Base-by-base conservation (phyloP, 2,329 filamentous ascomycete genomes). In the Colletotrichum paranaense region DNA sequence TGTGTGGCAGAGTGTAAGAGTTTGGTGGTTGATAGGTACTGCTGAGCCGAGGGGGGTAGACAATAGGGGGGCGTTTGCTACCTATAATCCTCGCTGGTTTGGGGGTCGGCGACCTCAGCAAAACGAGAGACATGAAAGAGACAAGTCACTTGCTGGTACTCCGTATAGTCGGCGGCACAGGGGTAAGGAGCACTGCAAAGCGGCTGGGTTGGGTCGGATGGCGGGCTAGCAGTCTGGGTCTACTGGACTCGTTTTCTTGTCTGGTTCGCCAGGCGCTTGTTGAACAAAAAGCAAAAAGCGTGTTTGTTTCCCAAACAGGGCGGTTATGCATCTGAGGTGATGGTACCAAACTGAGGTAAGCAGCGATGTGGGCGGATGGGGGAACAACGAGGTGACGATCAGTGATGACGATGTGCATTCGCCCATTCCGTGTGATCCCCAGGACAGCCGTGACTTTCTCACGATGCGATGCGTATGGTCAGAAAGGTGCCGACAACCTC, bases 101-200 rank as follows among this genome's bases (percentile, higher is more conserved):
- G 12, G n/a, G 52, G 52, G 46, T 24, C 16, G 28, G 62, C 22
- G 24, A 38, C 62, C 32, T 53, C 22, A n/a, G 55, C 56, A 42
- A 52, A 12, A 32, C 62, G 24, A 65, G 49, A 65, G 62, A 65
- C 62, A 57, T 28, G 22, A 56, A 30, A 42, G 62, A 65, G 62
- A 42, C 46, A 55, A 42, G 42, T 32, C 62, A 65, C 24, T 28
- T 64, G 49, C 14, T 42, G 62, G 62, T 32, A 64, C 52, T 12
- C 32, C 8, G 32, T 35, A 5, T 35, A 28, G 32, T 30, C 6
- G 16, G 32, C 32, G 9, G 30, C 16, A 42, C 62, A 52, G 9
- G 24, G 62, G 62, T 30, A 52, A 57, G 14, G 8, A 28, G 28
- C 22, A 26, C 35, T 14, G 4, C 30, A 49, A 35, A 24, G 4